Evolutionary conservation across 2,329 filamentous ascomycete species (phyloP).

Genomic region (Fusarium bulbicola): DNA sequence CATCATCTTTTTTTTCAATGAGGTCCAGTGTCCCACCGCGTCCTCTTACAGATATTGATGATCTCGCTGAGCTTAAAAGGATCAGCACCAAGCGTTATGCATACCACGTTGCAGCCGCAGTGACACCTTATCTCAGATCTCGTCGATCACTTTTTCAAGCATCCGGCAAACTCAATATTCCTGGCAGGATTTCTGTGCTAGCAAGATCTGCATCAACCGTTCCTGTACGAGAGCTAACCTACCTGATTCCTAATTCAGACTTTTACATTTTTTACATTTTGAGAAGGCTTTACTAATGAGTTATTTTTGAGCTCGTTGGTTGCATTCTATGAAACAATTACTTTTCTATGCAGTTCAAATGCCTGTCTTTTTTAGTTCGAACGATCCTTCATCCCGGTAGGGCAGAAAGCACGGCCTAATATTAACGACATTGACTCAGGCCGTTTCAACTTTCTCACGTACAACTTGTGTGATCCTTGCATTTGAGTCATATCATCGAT

Average conservation of each 20-base stretch:
- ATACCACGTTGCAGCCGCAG: not conserved
- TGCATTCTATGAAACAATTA: not conserved
- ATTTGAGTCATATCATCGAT: slow-evolving; percentile 22
- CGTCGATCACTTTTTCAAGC: not conserved
- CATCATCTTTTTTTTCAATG: slow-evolving; percentile 2
- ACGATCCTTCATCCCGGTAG: not conserved
- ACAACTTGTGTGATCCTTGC: not conserved
- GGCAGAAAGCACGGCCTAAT: not conserved
- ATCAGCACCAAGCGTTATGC: not conserved
- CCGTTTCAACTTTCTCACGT: not conserved
- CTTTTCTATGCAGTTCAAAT: not conserved
- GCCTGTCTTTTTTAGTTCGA: too few relatives aligned
- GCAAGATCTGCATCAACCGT: not conserved
- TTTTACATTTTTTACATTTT: not conserved
- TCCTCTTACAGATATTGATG: not conserved
- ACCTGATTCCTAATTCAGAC: too few relatives aligned
- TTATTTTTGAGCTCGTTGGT: not conserved
- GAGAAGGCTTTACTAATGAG: not conserved
- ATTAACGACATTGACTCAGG: not conserved
- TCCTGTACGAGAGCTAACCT: not conserved
- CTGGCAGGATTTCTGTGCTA: not conserved
- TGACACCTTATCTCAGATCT: not conserved
- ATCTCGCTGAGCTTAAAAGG: not conserved
- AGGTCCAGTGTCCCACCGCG: not conserved
- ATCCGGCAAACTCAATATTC: not conserved